phyloP scores from a whole-genome alignment of 1,284 basidiomycete genomes.

The Boletus holoroseus region DNA sequence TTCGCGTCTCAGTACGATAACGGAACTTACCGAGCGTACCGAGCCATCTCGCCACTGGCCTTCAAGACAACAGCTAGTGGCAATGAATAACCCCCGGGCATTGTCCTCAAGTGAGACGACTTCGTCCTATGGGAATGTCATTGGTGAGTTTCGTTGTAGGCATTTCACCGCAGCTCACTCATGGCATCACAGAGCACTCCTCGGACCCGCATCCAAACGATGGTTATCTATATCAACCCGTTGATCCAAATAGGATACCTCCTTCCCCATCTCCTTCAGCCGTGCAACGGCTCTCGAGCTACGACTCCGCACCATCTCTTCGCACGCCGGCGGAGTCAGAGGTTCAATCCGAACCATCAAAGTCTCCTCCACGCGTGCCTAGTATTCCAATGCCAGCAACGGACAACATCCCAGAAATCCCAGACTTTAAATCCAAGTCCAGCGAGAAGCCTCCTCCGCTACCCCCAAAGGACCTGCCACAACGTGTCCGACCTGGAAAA shows the following conservation, averaged over 20 bases:
- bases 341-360: conserved; percentile 20
- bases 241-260: conserved; percentile 59
- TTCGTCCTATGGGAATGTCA: conserved; percentile 58
- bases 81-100: conserved; percentile 38
- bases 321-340: conserved; percentile 43
- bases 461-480: conserved; percentile 24
- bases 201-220: conserved; percentile 2
- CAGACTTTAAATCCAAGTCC: conserved; percentile 49
- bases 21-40: conserved; percentile 59
- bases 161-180: neutral
- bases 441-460: conserved; percentile 30
- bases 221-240: conserved; percentile 18
- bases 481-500: conserved; percentile 27
- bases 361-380: conserved; percentile 35
- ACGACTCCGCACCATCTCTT: conserved; percentile 50
- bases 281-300: conserved; percentile 58
- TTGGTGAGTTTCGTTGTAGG: conserved; percentile 41
- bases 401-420: conserved; percentile 52
- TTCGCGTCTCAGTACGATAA: conserved; percentile 53
- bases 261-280: conserved; percentile 68
- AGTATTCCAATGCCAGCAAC: conserved; percentile 42
- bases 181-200: conserved; percentile 19
- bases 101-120: conserved; percentile 40
- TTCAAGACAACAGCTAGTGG: conserved; percentile 35
- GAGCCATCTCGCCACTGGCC: conserved; percentile 49